Evolutionary conservation across 306 rosid genomes (phyloP), one percentile per base, ranked within the genome.

Genomic region (Potentilla sterilis): DNA sequence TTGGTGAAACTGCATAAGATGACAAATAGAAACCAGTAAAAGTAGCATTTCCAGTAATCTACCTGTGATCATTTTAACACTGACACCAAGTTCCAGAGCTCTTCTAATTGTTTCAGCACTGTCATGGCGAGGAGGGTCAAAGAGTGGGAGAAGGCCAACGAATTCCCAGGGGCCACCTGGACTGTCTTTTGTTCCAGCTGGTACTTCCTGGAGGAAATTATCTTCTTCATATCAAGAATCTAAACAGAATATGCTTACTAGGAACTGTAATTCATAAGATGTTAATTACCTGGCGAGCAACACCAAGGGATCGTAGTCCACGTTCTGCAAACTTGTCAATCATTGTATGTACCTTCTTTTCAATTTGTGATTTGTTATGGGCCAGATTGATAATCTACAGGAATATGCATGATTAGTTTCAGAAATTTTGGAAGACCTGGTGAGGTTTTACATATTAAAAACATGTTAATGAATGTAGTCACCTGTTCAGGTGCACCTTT

Each of bases 401-500:
- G 38, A 9, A 48, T 43, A 73, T 3, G 32, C 22, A 22, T 12
- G 19, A 16, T 49, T 54, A 54, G 54, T 32, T 55, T 59, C 66
- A 49, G 65, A 64, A 67, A 1, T 9, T 5, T 35, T 5, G 35
- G 3, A 15, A 47, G 37, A 9, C 35, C 8, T 52, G 7, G 19
- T 51, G 21, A 32, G 32, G 47, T 28, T 21, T 51, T 63, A 64
- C 13, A 18, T 21, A 43, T 14, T 14, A 13, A 38, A 22, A 57
- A 22, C 0, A 32, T 44, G 10, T 44, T 8, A 15, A 76, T 12
- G 40, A 11, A 42, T 12, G 51, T 71, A 64, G 47, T 15, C 83
- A 89, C 93, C 93, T 91, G 92, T 73, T 88, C 96, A 37, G 92
- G 93, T 80, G 96, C 93, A 70, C 96, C 96, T 84, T 91, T 91